Conservation (phyloP, 1,284 basidiomycete genomes). For the Paramarasmius palmivorus region DNA sequence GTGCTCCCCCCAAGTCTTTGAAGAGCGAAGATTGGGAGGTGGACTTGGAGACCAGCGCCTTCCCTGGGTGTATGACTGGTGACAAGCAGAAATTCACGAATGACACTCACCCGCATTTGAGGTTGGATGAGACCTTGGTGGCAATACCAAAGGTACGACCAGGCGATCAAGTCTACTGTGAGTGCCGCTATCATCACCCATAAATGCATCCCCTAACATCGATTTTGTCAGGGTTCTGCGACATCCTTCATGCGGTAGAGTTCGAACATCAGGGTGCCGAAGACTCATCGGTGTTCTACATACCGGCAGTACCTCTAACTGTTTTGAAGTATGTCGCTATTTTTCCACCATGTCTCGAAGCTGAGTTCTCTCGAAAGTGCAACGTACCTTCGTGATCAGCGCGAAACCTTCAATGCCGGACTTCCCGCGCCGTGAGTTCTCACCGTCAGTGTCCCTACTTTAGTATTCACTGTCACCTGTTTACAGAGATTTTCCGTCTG, state of each 20-base stretch:
- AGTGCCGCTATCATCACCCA: slow-evolving; percentile 14
- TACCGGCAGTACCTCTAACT: slow-evolving; percentile 69
- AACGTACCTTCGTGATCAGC: slow-evolving; percentile 11
- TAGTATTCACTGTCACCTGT: neutral
- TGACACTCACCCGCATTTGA: slow-evolving; percentile 70
- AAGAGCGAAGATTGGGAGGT: slow-evolving; percentile 56
- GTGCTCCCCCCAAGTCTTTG: neutral
- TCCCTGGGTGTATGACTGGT: slow-evolving; percentile 64
- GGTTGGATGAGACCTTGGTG: slow-evolving; percentile 53
- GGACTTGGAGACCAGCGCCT: slow-evolving; percentile 56
- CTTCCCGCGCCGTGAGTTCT: slow-evolving; percentile 12
- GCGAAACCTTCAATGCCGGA: slow-evolving; percentile 8
- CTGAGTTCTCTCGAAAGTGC: neutral
- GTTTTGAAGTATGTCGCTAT: slow-evolving; percentile 46
- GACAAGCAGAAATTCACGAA: slow-evolving; percentile 67
- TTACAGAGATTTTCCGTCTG: slow-evolving; percentile 13
- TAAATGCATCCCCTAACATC: neutral
- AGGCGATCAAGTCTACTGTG: slow-evolving; percentile 79
- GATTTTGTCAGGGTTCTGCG: slow-evolving; percentile 47
- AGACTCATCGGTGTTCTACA: slow-evolving; percentile 80
- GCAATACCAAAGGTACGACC: slow-evolving; percentile 59
- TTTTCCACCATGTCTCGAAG: neutral
- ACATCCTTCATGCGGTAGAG: slow-evolving; percentile 77
- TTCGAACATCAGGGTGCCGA: slow-evolving; percentile 53
- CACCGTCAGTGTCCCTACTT: neutral